Evolutionary conservation across 257 asterid genomes (phyloP).

Genomic region (Salvia splendens): DNA sequence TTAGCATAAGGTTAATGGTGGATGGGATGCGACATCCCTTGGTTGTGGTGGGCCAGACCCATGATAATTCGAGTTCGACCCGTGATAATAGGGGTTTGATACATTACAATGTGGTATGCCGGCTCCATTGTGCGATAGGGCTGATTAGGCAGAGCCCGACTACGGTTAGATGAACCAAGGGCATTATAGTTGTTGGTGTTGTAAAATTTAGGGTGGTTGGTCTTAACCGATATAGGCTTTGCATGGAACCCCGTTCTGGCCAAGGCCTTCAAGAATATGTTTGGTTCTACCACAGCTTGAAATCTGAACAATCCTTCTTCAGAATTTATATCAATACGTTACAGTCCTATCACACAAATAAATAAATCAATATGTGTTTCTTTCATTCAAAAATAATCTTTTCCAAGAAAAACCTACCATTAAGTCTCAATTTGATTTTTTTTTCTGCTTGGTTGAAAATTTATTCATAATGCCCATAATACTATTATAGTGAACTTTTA

Average conservation of each 20-base stretch:
- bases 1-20: too few species aligned
- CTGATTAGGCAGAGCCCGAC: conserved; percentile 29
- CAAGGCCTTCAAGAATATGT: conserved; percentile 46
- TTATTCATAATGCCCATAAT: too few species aligned
- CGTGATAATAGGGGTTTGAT: conserved; percentile 1
- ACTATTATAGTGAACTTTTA: too few species aligned
- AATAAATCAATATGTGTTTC: neutral
- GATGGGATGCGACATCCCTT: conserved; percentile 28
- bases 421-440: too few species aligned
- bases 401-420: too few species aligned
- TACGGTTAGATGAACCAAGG: conserved; percentile 21
- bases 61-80: neutral
- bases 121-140: conserved; percentile 1
- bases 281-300: conserved; percentile 53
- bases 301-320: conserved; percentile 40
- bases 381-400: too few species aligned
- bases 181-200: conserved; percentile 8
- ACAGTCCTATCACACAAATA: conserved; percentile 38
- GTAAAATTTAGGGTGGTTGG: conserved; percentile 42
- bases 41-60: conserved; percentile 18
- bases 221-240: conserved; percentile 43
- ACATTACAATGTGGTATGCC: neutral
- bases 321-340: conserved; percentile 45
- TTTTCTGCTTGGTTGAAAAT: too few species aligned
- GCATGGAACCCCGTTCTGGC: conserved; percentile 55